phyloP scores from a whole-genome alignment of 495 filamentous ascomycete genomes.

The Podospora comata region DNA sequence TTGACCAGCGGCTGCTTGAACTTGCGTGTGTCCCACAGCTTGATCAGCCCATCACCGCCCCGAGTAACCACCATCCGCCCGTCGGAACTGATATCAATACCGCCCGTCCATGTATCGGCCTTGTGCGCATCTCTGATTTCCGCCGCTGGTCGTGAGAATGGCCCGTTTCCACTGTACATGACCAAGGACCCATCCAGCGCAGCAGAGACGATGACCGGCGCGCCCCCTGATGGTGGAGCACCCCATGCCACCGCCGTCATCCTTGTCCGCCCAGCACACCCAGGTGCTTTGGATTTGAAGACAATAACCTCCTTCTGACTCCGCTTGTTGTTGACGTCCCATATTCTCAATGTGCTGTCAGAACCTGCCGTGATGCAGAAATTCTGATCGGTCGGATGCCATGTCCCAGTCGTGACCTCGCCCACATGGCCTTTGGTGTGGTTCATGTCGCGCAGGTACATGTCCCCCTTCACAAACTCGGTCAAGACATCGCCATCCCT shows the following conservation, averaged over 20 bases:
- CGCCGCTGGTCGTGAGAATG: slow-evolving; percentile 77
- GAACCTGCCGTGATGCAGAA: slow-evolving; percentile 85
- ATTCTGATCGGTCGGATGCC: slow-evolving; percentile 81
- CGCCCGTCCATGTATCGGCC: slow-evolving; percentile 84
- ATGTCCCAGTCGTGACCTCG: slow-evolving; percentile 80
- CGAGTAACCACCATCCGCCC: slow-evolving; percentile 84
- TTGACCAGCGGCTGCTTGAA: slow-evolving; percentile 84
- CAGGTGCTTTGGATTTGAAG: slow-evolving; percentile 82
- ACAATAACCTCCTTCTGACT: slow-evolving; percentile 90
- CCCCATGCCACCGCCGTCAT: slow-evolving; percentile 94
- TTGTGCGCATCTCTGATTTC: slow-evolving; percentile 85
- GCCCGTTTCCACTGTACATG: slow-evolving; percentile 90
- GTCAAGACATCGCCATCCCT: slow-evolving; percentile 81
- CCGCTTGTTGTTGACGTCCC: slow-evolving; percentile 86
- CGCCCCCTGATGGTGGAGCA: slow-evolving; percentile 68
- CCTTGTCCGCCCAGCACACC: slow-evolving; percentile 83
- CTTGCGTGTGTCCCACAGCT: slow-evolving; percentile 94
- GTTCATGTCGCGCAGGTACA: slow-evolving; percentile 95
- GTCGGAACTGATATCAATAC: slow-evolving; percentile 87
- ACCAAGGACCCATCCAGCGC: slow-evolving; percentile 85
- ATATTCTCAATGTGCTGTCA: slow-evolving; percentile 91
- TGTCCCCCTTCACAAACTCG: slow-evolving; percentile 94
- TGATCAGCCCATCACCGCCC: slow-evolving; percentile 79
- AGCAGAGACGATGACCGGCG: slow-evolving; percentile 76
- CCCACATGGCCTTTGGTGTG: slow-evolving; percentile 95